Conservation (phyloP, 140 eudicot species). For the Stevia rebaudiana region DNA sequence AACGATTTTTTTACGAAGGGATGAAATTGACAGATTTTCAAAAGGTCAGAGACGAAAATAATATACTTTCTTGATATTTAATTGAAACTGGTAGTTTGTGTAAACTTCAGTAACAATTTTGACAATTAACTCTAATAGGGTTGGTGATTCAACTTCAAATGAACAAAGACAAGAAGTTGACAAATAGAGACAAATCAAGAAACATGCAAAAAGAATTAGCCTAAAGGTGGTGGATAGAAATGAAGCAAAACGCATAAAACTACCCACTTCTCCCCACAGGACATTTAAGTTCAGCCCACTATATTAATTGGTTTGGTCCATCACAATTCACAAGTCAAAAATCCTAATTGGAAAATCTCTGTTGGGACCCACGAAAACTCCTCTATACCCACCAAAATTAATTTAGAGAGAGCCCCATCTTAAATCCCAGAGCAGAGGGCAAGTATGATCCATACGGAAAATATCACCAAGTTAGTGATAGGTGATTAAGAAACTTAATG, state of each 20-base stretch:
- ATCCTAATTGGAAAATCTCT: neutral
- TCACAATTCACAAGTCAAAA: neutral
- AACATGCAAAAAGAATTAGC: conserved; percentile 23
- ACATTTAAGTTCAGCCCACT: conserved; percentile 16
- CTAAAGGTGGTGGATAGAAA: conserved; percentile 8
- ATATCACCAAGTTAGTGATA: too few species aligned
- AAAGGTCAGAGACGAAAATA: too few species aligned
- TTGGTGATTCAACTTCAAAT: too few species aligned
- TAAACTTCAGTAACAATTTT: too few species aligned
- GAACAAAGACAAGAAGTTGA: conserved; percentile 20
- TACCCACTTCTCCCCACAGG: conserved; percentile 26
- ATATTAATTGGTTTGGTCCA: neutral
- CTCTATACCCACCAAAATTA: neutral
- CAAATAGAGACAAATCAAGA: conserved; percentile 20
- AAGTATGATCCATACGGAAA: neutral
- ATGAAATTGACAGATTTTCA: too few species aligned
- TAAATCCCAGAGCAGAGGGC: conserved; percentile 14
- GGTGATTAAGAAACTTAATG: too few species aligned
- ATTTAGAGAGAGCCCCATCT: conserved; percentile 15
- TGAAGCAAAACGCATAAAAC: conserved; percentile 15
- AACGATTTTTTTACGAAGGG: too few species aligned
- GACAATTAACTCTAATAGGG: too few species aligned
- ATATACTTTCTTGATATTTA: too few species aligned
- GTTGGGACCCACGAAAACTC: conserved; percentile 13
- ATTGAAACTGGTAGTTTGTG: too few species aligned